Evolutionary conservation across 805 yeast genomes (phyloP), one percentile per base, ranked within the genome.

Genomic region (Candida argentea): DNA sequence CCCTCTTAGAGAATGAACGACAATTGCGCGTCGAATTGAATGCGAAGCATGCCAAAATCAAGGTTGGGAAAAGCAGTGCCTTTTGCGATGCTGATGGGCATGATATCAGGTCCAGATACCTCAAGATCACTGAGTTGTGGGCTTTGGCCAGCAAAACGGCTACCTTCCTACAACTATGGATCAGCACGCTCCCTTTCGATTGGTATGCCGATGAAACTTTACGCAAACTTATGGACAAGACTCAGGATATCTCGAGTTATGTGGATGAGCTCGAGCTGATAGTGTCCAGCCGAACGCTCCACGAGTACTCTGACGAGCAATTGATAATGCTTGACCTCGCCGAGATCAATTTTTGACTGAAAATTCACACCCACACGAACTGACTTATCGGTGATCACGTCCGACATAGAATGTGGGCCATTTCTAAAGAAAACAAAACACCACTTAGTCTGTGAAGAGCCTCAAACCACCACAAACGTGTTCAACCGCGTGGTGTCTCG

Each of bases 141-240:
- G 29, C 33, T 30, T 33, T 38, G 26, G 21, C 43, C 12, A 17
- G 22, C 11, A 38, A 44, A 25, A 19, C 51, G 6, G 39, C 55
- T 30, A 55, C 50, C 10, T 42, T 61, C 15, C 33, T 61, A 13
- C 61, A 60, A 1, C 38, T 44, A 16, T 39, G 58, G n/a, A 41
- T 59, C 5, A 38, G 48, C 17, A 48, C 55, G 27, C 43, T 52
- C 16, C 59, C 65, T 3, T 31, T 49, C 4, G 50, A 58, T 36
- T 61, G 67, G 67, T 53, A 44, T 33, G 39, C 44, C 11, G 59
- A 59, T 30, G 39, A 44, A 19, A 30, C 42, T 5, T 40, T 58
- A 19, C 34, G 37, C 16, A 40, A 37, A 2, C 44, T 57, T 2
- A 46, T 60, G 14, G 32, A 43, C 11, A 50, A 49, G 16, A 49